Evolutionary conservation across 306 rosid genomes (phyloP).

Genomic region (Canavalia ensiformis): DNA sequence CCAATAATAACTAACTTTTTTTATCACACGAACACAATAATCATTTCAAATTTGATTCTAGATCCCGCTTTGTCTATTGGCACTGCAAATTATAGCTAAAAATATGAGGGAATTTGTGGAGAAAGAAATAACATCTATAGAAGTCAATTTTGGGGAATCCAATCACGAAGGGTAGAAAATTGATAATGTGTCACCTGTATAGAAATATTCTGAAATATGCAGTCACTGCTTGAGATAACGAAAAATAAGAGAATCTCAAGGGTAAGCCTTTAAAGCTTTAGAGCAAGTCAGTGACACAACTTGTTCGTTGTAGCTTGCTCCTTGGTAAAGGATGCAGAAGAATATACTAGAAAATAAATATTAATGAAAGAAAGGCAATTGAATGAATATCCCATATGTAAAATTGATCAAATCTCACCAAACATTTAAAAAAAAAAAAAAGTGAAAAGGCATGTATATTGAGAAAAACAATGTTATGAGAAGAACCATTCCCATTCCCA

Average conservation of each 20-base stretch:
- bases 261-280: slow-evolving; percentile 26
- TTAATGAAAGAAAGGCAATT: slow-evolving; percentile 16
- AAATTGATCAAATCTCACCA: background rate
- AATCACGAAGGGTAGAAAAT: background rate
- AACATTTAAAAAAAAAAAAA: background rate
- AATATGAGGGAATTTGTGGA: slow-evolving; percentile 5
- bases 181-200: slow-evolving; percentile 7
- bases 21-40: background rate
- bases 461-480: slow-evolving; percentile 18
- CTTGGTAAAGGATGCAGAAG: slow-evolving; percentile 7
- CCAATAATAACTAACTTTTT: slow-evolving; percentile 20
- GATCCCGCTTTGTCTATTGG: slow-evolving; percentile 2
- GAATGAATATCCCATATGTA: background rate
- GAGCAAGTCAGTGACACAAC: background rate
- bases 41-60: background rate
- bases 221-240: slow-evolving; percentile 2
- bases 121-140: background rate
- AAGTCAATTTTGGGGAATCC: slow-evolving; percentile 24
- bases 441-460: slow-evolving; percentile 3
- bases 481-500: background rate
- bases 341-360: slow-evolving; percentile 11
- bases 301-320: slow-evolving; percentile 16
- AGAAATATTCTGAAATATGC: background rate
- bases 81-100: background rate
- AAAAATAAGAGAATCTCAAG: slow-evolving; percentile 15